These are phyloP conservation scores for Lycium barbarum DNA, from an alignment of 257 asterid genomes.

Conservation along the genomic window DNA sequence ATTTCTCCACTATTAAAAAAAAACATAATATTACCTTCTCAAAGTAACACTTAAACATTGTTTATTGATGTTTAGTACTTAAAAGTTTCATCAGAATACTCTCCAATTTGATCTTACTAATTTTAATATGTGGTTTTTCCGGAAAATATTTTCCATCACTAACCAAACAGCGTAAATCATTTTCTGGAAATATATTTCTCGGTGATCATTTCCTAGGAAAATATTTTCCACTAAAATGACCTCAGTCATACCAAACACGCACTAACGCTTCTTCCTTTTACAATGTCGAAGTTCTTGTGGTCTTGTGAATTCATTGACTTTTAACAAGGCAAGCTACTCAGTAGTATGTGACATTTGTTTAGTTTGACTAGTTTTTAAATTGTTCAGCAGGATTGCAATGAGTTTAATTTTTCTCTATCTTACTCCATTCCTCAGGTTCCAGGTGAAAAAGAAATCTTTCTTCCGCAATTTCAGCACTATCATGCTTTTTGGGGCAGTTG, in stretches of 20 bases:
- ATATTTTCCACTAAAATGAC: not conserved
- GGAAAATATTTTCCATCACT: not conserved
- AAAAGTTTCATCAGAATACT: not conserved
- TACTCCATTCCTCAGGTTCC: constrained; percentile 73
- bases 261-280: not conserved
- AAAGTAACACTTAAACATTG: not conserved
- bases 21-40: not conserved
- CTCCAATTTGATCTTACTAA: not conserved
- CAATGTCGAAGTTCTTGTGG: constrained; percentile 14
- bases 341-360: not conserved
- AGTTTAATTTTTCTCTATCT: constrained; percentile 23
- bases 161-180: not conserved
- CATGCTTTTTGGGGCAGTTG: constrained; percentile 89
- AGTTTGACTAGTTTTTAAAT: constrained; percentile 23
- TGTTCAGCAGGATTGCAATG: constrained; percentile 26
- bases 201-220: not conserved
- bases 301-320: constrained; percentile 11
- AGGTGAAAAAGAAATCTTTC: constrained; percentile 98
- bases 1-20: not conserved
- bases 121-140: not conserved
- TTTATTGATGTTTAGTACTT: not conserved
- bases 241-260: not conserved
- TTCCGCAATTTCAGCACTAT: constrained; percentile 97
- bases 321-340: not conserved
- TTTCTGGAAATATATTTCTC: not conserved